Percentiles rank a stretch among this genome's conserved stretches.
These are phyloP conservation scores for Exophiala lecanii-corni DNA, from an alignment of 2,329 filamentous ascomycete species.

Conservation along the genomic window DNA sequence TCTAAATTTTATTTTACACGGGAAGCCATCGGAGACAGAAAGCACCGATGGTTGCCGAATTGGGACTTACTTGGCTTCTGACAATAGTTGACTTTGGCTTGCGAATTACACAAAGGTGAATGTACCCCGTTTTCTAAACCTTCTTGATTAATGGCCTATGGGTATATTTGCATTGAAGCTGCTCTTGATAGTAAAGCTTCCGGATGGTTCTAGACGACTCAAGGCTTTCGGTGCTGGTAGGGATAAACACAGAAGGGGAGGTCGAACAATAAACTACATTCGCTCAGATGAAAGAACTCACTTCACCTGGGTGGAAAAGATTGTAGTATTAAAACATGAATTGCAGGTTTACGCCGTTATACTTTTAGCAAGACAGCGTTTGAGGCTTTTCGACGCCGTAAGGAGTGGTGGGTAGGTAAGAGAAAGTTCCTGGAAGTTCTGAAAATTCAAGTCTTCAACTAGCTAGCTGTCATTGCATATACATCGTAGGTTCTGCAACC, in stretches of 20 bases:
- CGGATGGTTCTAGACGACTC: neutral
- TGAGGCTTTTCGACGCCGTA: slow-evolving; percentile 8
- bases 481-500: slow-evolving; percentile 5
- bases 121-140: too few species aligned
- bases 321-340: neutral
- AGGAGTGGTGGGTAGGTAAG: slow-evolving; percentile 4
- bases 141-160: too few species aligned
- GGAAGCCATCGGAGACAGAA: too few species aligned
- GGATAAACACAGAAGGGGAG: slow-evolving; percentile 17
- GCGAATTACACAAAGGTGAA: too few species aligned
- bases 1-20: too few species aligned
- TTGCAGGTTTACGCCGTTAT: slow-evolving; percentile 15
- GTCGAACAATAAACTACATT: slow-evolving; percentile 1
- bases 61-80: too few species aligned
- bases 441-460: neutral
- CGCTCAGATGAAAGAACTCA: slow-evolving; percentile 10
- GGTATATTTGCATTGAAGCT: too few species aligned
- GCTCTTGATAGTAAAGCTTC: too few species aligned
- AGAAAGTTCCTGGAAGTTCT: neutral
- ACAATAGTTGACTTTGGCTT: too few species aligned
- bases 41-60: too few species aligned
- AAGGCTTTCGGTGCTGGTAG: slow-evolving; percentile 21
- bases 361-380: slow-evolving; percentile 17
- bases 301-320: neutral
- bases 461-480: neutral